Conservation (phyloP, 1,139 yeast species). For the Barnettozyma hawaiiensis region DNA sequence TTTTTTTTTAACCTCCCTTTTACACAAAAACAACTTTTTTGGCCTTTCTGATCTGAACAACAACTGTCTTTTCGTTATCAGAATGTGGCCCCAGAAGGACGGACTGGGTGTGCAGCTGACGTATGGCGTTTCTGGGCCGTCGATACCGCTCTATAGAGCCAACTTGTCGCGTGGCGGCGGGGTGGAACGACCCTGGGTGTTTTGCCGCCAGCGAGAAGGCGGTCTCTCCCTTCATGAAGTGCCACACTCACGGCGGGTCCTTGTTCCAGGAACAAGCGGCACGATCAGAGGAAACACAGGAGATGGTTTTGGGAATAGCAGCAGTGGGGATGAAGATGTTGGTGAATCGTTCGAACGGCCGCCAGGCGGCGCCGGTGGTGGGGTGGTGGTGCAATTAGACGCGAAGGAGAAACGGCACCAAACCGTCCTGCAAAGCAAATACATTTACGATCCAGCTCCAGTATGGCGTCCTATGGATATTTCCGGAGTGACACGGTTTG, state of each 20-base stretch:
- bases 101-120: slow-evolving; percentile 39
- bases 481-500: slow-evolving; percentile 5
- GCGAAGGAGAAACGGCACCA: background rate
- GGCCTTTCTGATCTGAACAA: too few relatives aligned
- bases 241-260: slow-evolving; percentile 17
- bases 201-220: slow-evolving; percentile 28
- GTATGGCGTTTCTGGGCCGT: slow-evolving; percentile 36
- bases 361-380: too few relatives aligned
- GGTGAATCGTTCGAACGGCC: background rate
- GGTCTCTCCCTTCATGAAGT: slow-evolving; percentile 24
- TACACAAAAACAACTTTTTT: too few relatives aligned
- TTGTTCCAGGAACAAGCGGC: slow-evolving; percentile 14
- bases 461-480: slow-evolving; percentile 24
- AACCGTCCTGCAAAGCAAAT: slow-evolving; percentile 3
- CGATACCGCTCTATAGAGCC: slow-evolving; percentile 19
- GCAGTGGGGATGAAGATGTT: background rate
- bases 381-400: background rate
- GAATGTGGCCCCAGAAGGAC: slow-evolving; percentile 41
- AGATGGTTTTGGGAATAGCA: too few relatives aligned
- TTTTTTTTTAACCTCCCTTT: background rate
- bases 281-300: too few relatives aligned
- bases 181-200: too few relatives aligned
- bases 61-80: too few relatives aligned
- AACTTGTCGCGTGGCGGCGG: too few relatives aligned
- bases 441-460: slow-evolving; percentile 38